Base-by-base conservation (phyloP, 2,329 filamentous ascomycete species). In the Dendrostoma leiphaemia region DNA sequence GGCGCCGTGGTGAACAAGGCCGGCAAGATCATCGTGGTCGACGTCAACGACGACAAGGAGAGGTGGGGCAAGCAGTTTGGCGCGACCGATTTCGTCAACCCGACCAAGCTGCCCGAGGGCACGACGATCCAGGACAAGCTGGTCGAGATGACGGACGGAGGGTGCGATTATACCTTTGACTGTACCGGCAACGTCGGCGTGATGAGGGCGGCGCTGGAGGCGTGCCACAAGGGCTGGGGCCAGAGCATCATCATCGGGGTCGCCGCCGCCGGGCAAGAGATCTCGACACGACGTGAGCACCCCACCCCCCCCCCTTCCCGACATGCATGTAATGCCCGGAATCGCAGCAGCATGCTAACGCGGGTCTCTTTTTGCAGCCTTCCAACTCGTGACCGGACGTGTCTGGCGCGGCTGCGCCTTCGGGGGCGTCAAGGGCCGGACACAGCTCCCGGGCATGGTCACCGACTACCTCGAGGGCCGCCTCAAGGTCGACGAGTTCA, bases 161-260 rank as follows among this genome's bases (percentile, higher is more conserved):
- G 94, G 48, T 96, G 91, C 71, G 94, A 99, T 78, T 97, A 97
- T 80, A 99, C 94, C 47, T 99, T 99, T 70, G 94, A 99, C 79
- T 97, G 94, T 82, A 99, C 94, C 6, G 94, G 94, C 57, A 97
- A 97, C 68, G 92, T 97, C 50, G 84, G 86, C 63, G 94, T 99
- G 53, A 99, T 96, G 94, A 84, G 94, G 60, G 89, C 90, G 50
- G 94, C 94, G 37, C 85, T 99, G 57, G 93, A 99, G 79, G 92
- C 94, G 46, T 97, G 92, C 80, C 94, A 99, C 81, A 99, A 99
- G 84, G 94, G 94, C 46, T 99, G 94, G 94, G 94, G 94, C 66
- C 85, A 97, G 81, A 95, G 89, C 70, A 96, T 99, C 73, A 85
- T 99, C 72, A 99, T 99, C 67, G 94, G 94, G 73, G 94, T 99